These are phyloP conservation scores for Arachnomyces sp. DNA, from an alignment of 2,329 filamentous ascomycete species.

Conservation along the genomic window DNA sequence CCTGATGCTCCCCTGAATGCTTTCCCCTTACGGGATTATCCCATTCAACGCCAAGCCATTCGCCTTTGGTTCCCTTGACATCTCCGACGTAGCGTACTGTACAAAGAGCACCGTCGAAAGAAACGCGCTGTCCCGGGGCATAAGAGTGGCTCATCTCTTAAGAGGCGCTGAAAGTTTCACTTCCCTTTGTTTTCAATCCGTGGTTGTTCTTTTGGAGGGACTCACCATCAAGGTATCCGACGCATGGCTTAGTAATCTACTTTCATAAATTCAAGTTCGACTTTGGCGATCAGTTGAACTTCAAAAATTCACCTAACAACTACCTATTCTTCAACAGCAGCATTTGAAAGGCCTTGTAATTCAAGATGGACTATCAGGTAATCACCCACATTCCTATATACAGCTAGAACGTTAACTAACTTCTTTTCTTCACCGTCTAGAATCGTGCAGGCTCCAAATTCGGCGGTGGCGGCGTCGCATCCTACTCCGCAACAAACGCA, in stretches of 20 bases:
- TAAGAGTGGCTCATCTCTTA: constrained; percentile 24
- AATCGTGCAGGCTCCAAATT: constrained; percentile 97
- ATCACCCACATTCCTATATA: not conserved
- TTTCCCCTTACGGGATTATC: constrained; percentile 81
- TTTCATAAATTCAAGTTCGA: constrained; percentile 3
- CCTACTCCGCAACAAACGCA: constrained; percentile 85
- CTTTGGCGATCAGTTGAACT: constrained; percentile 7
- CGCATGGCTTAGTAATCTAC: not conserved
- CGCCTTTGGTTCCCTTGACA: constrained; percentile 66
- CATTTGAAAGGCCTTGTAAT: not conserved
- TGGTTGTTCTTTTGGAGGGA: constrained; percentile 1
- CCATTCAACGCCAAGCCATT: constrained; percentile 96
- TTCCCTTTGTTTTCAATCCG: no score
- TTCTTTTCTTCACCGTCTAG: constrained; percentile 45
- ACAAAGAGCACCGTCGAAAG: constrained; percentile 68
- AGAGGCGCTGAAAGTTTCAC: constrained; percentile 8
- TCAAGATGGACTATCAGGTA: constrained; percentile 47
- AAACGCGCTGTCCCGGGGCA: constrained; percentile 66
- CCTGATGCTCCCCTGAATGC: constrained; percentile 78
- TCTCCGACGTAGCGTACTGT: constrained; percentile 77
- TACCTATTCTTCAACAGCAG: constrained; percentile 1
- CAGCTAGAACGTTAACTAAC: constrained; percentile 7
- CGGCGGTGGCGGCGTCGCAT: constrained; percentile 93
- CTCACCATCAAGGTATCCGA: constrained; percentile 1
- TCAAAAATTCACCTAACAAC: constrained; percentile 11